phyloP scores from a whole-genome alignment of 2,329 filamentous ascomycete genomes.

The Huntiella abstrusa region DNA sequence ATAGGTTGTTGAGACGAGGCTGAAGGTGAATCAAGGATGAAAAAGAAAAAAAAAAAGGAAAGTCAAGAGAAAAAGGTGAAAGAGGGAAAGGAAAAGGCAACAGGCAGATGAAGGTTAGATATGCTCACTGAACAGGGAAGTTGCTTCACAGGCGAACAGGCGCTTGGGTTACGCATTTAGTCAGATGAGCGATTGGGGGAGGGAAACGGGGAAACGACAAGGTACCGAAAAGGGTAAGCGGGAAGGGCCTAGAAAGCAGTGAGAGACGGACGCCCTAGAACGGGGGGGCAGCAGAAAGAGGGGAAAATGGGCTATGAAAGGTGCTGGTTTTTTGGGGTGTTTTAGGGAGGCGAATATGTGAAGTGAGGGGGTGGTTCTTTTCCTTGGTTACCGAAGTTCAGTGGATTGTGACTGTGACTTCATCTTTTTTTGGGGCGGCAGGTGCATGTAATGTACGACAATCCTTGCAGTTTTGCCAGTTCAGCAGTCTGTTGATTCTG shows the following conservation, averaged over 20 bases:
- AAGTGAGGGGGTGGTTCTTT: too few species aligned
- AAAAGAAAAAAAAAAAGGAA: not conserved
- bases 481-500: too few species aligned
- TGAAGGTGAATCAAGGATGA: not conserved
- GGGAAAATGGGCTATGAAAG: too few species aligned
- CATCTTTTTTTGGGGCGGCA: too few species aligned
- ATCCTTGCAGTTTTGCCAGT: too few species aligned
- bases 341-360: too few species aligned
- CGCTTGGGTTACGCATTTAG: not conserved
- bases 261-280: too few species aligned
- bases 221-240: not conserved
- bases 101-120: not conserved
- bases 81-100: not conserved
- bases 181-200: not conserved
- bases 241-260: too few species aligned
- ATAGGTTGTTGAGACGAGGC: not conserved
- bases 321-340: too few species aligned
- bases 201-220: not conserved
- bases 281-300: too few species aligned
- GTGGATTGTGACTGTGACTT: not conserved
- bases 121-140: not conserved
- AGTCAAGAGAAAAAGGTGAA: not conserved
- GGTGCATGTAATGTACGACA: too few species aligned
- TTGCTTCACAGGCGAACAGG: not conserved
- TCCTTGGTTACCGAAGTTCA: too few species aligned